A percentile compares a stretch with the other conserved stretches of the same genome.
Conservation (phyloP, 2,329 filamentous ascomycete genomes). For the Periconia sp. region DNA sequence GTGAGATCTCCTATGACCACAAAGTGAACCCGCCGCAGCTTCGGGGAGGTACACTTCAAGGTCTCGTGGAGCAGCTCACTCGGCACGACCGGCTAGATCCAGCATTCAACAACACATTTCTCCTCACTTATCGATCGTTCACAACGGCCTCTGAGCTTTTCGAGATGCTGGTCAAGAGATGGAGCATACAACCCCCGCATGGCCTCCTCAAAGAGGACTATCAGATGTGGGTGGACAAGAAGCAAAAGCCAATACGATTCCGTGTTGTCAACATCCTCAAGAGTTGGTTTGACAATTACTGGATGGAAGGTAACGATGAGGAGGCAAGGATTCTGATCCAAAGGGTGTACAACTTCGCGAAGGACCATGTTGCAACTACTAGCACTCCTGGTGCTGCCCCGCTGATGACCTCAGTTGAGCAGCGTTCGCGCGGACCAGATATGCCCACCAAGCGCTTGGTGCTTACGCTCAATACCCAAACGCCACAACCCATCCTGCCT, state of each 20-base stretch:
- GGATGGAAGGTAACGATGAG: conserved; percentile 94
- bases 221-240: conserved; percentile 87
- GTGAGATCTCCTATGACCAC: conserved; percentile 86
- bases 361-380: conserved; percentile 89
- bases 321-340: conserved; percentile 84
- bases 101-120: conserved; percentile 96
- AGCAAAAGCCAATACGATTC: conserved; percentile 95
- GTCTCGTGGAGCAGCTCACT: conserved; percentile 92
- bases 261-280: conserved; percentile 97
- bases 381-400: conserved; percentile 88
- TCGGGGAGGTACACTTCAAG: conserved; percentile 87
- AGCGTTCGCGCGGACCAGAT: conserved; percentile 87
- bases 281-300: conserved; percentile 98
- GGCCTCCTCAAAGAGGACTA: conserved; percentile 77
- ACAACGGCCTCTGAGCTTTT: conserved; percentile 90
- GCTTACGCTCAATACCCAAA: conserved; percentile 80
- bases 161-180: conserved; percentile 88
- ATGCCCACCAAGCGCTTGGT: conserved; percentile 84
- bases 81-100: conserved; percentile 95
- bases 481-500: conserved; percentile 87
- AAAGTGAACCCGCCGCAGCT: conserved; percentile 78
- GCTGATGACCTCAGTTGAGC: conserved; percentile 85
- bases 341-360: conserved; percentile 87
- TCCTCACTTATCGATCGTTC: conserved; percentile 95
- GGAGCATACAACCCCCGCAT: conserved; percentile 88